phyloP scores from a whole-genome alignment of 2,329 filamentous ascomycete species.

The Beauveria sp. region DNA sequence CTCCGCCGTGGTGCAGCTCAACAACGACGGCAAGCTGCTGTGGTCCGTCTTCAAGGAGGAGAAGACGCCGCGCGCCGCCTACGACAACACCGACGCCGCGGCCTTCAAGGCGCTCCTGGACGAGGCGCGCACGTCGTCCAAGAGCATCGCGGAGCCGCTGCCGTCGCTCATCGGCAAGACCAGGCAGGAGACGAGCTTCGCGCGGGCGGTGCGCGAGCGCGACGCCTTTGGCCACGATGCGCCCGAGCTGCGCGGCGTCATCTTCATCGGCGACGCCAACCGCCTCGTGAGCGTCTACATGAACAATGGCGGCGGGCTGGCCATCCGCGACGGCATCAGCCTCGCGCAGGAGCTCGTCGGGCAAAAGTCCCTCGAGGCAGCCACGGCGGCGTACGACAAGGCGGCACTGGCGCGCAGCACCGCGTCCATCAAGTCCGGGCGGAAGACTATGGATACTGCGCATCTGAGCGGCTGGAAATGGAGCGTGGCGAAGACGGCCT shows the following conservation, averaged over 20 bases:
- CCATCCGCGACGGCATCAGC: conserved; percentile 34
- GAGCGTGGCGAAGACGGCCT: conserved; percentile 8
- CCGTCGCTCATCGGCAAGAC: conserved; percentile 28
- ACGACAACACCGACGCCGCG: conserved; percentile 12
- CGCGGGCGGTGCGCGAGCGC: conserved; percentile 35
- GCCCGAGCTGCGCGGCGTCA: conserved; percentile 16
- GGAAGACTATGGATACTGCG: conserved; percentile 9
- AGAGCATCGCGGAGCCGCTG: conserved; percentile 28
- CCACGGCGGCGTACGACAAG: conserved; percentile 26
- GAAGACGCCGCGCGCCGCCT: conserved; percentile 10
- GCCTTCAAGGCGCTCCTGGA: conserved; percentile 20
- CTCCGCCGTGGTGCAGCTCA: conserved; percentile 33
- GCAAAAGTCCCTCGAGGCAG: conserved; percentile 18
- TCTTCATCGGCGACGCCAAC: conserved; percentile 39
- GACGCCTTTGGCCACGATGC: conserved; percentile 28
- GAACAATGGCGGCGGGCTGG: conserved; percentile 37
- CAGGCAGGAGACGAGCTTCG: conserved; percentile 24
- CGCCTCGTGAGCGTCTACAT: conserved; percentile 38
- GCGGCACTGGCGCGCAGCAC: conserved; percentile 24
- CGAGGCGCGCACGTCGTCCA: conserved; percentile 23
- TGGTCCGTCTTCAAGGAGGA: conserved; percentile 31
- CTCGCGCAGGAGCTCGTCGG: conserved; percentile 28
- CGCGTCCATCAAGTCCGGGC: conserved; percentile 17
- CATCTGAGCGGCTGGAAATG: conserved; percentile 12
- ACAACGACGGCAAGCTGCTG: conserved; percentile 24